phyloP scores from a whole-genome alignment of 1,284 basidiomycete genomes.

The Anthracocystis walkeri region DNA sequence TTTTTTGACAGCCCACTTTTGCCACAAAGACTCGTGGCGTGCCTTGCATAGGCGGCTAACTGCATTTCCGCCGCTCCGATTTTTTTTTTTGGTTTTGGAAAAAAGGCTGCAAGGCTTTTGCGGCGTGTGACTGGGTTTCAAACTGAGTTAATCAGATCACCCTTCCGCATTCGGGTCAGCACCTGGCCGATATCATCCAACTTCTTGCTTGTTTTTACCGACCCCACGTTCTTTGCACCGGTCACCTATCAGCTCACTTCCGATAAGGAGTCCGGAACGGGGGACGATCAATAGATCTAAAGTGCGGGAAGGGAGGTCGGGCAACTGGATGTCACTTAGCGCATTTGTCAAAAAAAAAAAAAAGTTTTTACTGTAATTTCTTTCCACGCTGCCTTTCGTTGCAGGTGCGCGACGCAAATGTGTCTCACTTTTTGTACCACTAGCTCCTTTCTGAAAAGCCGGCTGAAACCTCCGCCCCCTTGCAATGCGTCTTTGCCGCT shows the following conservation, averaged over 20 bases:
- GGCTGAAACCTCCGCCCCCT: background rate
- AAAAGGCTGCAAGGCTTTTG: background rate
- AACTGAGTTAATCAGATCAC: background rate
- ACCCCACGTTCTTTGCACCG: background rate
- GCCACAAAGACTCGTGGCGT: too few species aligned
- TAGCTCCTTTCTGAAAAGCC: conserved; percentile 1
- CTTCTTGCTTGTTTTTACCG: background rate
- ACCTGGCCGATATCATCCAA: background rate
- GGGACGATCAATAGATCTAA: too few species aligned
- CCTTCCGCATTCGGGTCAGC: conserved; percentile 12
- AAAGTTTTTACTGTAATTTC: conserved; percentile 10
- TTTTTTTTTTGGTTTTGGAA: too few species aligned
- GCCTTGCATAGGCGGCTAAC: too few species aligned
- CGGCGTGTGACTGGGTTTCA: conserved; percentile 17
- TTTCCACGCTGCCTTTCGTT: background rate
- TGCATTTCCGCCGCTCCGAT: too few species aligned
- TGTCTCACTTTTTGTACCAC: conserved; percentile 27
- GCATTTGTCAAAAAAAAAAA: too few species aligned
- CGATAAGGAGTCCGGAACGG: too few species aligned
- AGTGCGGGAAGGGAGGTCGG: too few species aligned
- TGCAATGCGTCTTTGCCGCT: background rate
- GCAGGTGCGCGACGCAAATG: background rate
- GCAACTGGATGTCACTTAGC: background rate
- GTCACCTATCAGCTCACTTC: background rate
- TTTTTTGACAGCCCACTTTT: conserved; percentile 11